These are phyloP conservation scores for Plasmopara muralis DNA, from an alignment of 352 stramenopile species.

Conservation along the genomic window DNA sequence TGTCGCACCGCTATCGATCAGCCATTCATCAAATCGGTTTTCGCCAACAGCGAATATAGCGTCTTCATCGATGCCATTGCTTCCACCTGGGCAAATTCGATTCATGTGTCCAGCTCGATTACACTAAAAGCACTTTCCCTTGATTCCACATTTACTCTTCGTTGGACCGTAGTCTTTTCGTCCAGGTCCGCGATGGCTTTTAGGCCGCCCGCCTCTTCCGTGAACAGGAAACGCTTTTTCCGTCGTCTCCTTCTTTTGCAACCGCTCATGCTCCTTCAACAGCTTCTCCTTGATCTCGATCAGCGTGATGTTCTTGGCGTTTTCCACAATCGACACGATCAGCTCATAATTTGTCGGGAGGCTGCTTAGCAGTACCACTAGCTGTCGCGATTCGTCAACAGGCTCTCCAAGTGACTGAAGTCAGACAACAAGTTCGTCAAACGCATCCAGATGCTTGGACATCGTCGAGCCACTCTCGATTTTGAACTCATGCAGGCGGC, in stretches of 20 bases:
- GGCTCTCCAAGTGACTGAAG: not conserved
- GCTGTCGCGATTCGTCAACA: not conserved
- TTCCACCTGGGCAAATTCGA: not conserved
- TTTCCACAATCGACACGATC: not conserved
- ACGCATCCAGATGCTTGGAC: not conserved
- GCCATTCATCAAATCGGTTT: not conserved
- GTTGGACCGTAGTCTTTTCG: not conserved
- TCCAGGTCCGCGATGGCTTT: slow-evolving; percentile 2
- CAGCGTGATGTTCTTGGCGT: not conserved
- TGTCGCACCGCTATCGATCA: slow-evolving; percentile 1
- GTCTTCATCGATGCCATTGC: not conserved
- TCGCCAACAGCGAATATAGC: not conserved
- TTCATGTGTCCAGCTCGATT: not conserved
- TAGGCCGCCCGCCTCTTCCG: not conserved
- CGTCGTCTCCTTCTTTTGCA: not conserved
- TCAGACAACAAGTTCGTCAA: not conserved
- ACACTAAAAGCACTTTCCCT: not conserved
- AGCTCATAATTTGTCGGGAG: not conserved
- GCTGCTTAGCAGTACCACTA: not conserved
- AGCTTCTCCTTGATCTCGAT: not conserved
- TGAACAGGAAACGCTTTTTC: not conserved
- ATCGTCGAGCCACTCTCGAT: not conserved
- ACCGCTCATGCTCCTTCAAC: not conserved
- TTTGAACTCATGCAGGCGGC: not conserved
- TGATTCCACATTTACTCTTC: not conserved